Evolutionary conservation across 257 asterid genomes (phyloP).

Genomic region (Primulina huaijiensis): DNA sequence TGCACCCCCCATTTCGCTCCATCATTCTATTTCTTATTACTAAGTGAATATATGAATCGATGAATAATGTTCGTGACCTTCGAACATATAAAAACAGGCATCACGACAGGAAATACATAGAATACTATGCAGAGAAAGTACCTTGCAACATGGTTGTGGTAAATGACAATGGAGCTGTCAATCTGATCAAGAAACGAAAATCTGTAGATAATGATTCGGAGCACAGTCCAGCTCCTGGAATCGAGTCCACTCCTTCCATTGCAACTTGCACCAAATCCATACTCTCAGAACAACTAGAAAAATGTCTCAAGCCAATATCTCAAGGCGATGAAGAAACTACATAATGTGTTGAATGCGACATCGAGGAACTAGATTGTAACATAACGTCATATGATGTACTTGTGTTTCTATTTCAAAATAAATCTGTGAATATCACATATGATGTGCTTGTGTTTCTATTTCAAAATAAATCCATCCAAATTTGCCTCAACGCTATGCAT

Average conservation of each 20-base stretch:
- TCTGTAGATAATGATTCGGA: conserved; percentile 8
- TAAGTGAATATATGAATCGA: background rate
- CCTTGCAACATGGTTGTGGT: conserved; percentile 40
- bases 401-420: background rate
- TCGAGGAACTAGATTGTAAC: background rate
- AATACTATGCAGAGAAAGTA: conserved; percentile 37
- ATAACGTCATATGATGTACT: background rate
- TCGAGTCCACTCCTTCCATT: conserved; percentile 19
- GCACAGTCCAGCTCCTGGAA: conserved; percentile 11
- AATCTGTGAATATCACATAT: too few relatives aligned
- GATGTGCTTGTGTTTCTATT: background rate
- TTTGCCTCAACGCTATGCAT: background rate
- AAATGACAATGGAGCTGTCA: conserved; percentile 36
- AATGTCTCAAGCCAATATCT: conserved; percentile 32
- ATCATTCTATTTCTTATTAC: background rate
- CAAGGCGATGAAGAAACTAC: background rate
- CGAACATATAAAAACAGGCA: conserved; percentile 22
- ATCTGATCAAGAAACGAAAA: conserved; percentile 29
- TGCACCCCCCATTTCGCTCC: background rate
- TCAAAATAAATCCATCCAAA: background rate
- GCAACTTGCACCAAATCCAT: conserved; percentile 21
- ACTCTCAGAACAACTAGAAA: conserved; percentile 33
- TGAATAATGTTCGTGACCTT: background rate
- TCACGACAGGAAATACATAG: conserved; percentile 39
- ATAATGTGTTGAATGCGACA: background rate